Conservation (phyloP, 108 stramenopile genomes). For the Skeletonema potamos region DNA sequence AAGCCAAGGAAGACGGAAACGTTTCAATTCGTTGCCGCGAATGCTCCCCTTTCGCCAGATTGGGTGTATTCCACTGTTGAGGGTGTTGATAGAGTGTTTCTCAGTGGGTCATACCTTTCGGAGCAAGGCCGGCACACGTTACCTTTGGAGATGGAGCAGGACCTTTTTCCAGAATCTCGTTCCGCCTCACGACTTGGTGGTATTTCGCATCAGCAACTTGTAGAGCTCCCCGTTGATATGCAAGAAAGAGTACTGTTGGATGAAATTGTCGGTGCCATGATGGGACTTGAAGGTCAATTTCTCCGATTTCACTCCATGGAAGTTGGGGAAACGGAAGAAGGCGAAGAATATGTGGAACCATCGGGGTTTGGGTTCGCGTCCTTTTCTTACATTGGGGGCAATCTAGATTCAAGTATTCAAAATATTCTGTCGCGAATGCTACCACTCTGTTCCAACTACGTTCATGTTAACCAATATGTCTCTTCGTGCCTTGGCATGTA, state of each 20-base stretch:
- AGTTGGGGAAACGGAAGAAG: conserved; percentile 11
- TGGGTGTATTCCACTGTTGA: conserved; percentile 59
- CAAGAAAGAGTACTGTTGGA: conserved; percentile 72
- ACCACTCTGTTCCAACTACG: conserved; percentile 70
- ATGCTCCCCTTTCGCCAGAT: conserved; percentile 61
- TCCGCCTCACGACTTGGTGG: conserved; percentile 13
- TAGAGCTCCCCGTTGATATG: conserved; percentile 23
- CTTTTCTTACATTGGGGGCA: conserved; percentile 37
- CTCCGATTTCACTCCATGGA: conserved; percentile 28
- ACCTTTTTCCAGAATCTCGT: neutral
- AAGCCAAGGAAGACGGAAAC: conserved; percentile 53
- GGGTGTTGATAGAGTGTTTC: conserved; percentile 45
- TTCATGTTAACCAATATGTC: conserved; percentile 71
- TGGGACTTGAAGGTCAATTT: conserved; percentile 77
- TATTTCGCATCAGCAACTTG: neutral
- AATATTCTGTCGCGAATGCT: conserved; percentile 64
- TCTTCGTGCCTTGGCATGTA: conserved; percentile 53
- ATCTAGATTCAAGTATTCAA: conserved; percentile 58
- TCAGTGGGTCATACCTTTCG: conserved; percentile 31
- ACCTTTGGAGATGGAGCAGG: conserved; percentile 7
- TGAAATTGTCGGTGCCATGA: conserved; percentile 78
- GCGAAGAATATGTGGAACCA: conserved; percentile 2
- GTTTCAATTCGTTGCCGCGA: conserved; percentile 55
- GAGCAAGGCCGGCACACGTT: conserved; percentile 25
- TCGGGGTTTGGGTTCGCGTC: conserved; percentile 15